Evolutionary conservation across 805 yeast species (phyloP).

Genomic region (Kazachstania africana): DNA sequence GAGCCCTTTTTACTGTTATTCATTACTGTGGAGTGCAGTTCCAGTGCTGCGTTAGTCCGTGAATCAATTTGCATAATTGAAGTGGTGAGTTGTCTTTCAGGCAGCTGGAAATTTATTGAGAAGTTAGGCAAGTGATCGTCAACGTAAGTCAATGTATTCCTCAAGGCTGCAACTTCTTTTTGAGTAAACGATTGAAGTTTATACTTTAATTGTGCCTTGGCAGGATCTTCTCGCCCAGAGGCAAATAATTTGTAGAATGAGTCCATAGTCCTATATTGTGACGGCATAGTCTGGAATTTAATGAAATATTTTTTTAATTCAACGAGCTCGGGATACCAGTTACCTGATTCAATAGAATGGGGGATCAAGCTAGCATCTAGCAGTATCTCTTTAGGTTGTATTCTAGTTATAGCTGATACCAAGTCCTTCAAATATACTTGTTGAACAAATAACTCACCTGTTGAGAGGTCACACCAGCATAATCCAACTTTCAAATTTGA

Average conservation of each 20-base stretch:
- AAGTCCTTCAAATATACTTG: slow-evolving; percentile 48
- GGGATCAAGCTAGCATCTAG: slow-evolving; percentile 36
- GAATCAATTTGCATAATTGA: slow-evolving; percentile 68
- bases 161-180: slow-evolving; percentile 49
- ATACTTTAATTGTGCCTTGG: slow-evolving; percentile 17
- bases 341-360: slow-evolving; percentile 32
- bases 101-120: slow-evolving; percentile 51
- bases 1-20: slow-evolving; percentile 55
- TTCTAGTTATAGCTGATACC: slow-evolving; percentile 61
- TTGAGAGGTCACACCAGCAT: slow-evolving; percentile 81
- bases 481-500: slow-evolving; percentile 45
- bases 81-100: slow-evolving; percentile 42
- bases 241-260: slow-evolving; percentile 31
- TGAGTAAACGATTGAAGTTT: slow-evolving; percentile 23
- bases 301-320: slow-evolving; percentile 50
- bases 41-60: slow-evolving; percentile 65
- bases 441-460: slow-evolving; percentile 69
- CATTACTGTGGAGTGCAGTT: slow-evolving; percentile 49
- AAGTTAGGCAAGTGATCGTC: slow-evolving; percentile 63
- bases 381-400: slow-evolving; percentile 72
- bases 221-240: slow-evolving; percentile 8
- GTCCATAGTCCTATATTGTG: slow-evolving; percentile 29
- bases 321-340: slow-evolving; percentile 45
- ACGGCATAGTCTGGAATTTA: slow-evolving; percentile 37
- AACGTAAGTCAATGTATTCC: slow-evolving; percentile 54